Base-by-base conservation (phyloP, 1,139 yeast genomes). In the Yamadazyma triangularis region DNA sequence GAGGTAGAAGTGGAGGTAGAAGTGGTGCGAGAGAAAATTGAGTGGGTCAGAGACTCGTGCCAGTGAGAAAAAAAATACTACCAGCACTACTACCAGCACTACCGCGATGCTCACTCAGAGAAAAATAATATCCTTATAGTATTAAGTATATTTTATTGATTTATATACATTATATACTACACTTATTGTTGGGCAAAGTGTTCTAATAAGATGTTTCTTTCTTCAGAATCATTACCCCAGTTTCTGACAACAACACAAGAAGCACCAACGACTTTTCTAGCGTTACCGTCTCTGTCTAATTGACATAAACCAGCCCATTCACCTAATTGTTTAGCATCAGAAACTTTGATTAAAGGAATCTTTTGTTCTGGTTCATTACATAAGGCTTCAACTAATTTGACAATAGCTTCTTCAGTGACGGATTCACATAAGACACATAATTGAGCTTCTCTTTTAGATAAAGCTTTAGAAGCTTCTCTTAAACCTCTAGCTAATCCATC, bases 251-350 rank as follows among this genome's bases (percentile, higher is more conserved):
- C 98, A 64, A 91, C 97, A 73, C 95, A 91, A 60, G 97, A 89
- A 72, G 96, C 95, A 76, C 97, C 98, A 69, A 93, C 98, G 60
- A 91, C 97, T 88, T 91, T 91, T 81, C 97, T 88, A 76, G 97
- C 96, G 80, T 89, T 88, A 76, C 98, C 99, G 63, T 91, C 98
- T 78, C 96, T 88, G 94, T 91, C 98, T 62, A 91, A 83, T 77
- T 88, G 91, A 78, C 96, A 93, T 58, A 91, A 81, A 82, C 99
- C 99, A 63, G 97, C 98, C 99, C 98, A 91, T 79, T 91, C 97
- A 80, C 99, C 99, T 66, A 91, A 84, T 78, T 87, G 87, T 84
- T 91, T 91, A 66, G 97, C 96, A 68, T 93, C 98, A 56, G 97
- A 87, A 56, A 91, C 97, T 85, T 91, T 91, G 82, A 93, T 85